These are phyloP conservation scores for Trichophyton benhamiae DNA, from an alignment of 2,329 filamentous ascomycete genomes.

Conservation along the genomic window DNA sequence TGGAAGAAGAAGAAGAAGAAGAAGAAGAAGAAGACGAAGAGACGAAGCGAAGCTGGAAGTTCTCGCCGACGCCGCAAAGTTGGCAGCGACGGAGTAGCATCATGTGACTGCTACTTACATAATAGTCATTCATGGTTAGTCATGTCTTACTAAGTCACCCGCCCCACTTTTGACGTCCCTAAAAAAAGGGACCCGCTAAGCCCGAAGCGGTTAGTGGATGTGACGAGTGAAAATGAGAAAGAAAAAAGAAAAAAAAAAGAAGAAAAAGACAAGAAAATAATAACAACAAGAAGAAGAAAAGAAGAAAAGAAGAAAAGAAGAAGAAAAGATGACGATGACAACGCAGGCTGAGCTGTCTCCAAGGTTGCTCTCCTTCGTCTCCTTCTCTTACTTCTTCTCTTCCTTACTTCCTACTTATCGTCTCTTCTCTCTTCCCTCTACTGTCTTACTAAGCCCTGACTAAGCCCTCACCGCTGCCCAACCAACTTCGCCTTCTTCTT, in stretches of 20 bases:
- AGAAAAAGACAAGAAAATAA: neutral
- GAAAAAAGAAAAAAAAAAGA: neutral
- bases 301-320: neutral
- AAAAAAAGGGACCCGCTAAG: no score
- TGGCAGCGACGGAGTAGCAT: neutral
- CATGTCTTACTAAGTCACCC: neutral
- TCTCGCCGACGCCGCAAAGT: no score
- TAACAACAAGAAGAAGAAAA: neutral
- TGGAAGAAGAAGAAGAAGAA: no score
- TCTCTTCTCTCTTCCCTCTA: neutral
- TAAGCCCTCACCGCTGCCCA: neutral
- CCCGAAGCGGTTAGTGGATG: no score
- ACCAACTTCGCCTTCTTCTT: neutral
- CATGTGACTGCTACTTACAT: neutral
- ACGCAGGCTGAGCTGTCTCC: no score
- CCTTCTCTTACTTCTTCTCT: neutral
- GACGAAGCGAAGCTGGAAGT: no score
- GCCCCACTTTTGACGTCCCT: no score
- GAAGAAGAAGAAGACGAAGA: no score
- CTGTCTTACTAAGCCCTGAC: neutral
- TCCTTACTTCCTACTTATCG: neutral
- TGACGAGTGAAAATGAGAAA: neutral
- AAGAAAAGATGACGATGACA: neutral
- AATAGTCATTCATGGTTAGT: neutral
- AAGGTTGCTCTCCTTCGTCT: neutral